A percentile compares a stretch with the other conserved stretches of the same genome.
Evolutionary conservation across 1,284 basidiomycete species (phyloP).

Genomic region (Papiliotrema terrestris): DNA sequence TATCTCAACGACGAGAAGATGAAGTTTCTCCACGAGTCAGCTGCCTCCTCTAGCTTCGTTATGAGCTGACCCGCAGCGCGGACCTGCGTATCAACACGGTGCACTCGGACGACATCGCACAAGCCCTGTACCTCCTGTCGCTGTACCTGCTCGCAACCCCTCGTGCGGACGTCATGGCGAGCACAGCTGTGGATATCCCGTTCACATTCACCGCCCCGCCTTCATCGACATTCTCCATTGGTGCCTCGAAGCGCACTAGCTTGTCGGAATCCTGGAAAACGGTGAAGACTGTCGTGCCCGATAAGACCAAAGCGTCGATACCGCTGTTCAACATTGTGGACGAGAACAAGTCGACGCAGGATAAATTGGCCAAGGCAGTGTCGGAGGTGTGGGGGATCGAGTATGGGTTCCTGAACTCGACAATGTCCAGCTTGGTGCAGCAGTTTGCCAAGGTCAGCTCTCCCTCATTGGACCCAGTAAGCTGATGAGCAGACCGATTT

Average conservation of each 20-base stretch:
- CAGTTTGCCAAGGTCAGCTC: conserved; percentile 39
- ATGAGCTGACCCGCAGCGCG: conserved; percentile 1
- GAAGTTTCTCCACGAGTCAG: conserved; percentile 67
- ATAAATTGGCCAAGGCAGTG: conserved; percentile 67
- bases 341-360: conserved; percentile 70
- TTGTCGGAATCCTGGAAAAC: conserved; percentile 38
- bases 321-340: conserved; percentile 84
- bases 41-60: background rate
- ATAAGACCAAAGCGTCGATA: conserved; percentile 59
- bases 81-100: conserved; percentile 76
- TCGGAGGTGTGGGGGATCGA: conserved; percentile 75
- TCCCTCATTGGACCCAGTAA: background rate
- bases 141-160: conserved; percentile 32
- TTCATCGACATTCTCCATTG: conserved; percentile 13
- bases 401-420: conserved; percentile 75
- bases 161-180: conserved; percentile 16
- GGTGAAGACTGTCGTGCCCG: conserved; percentile 51
- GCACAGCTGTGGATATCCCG: conserved; percentile 65
- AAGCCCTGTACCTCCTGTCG: conserved; percentile 64
- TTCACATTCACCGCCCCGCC: conserved; percentile 49
- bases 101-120: conserved; percentile 72
- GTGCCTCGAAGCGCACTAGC: conserved; percentile 14
- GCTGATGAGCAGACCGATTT: conserved; percentile 51
- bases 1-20: conserved; percentile 80
- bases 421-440: conserved; percentile 58